These are phyloP conservation scores for Cenococcum geophilum DNA, from an alignment of 495 filamentous ascomycete genomes.

Conservation along the genomic window DNA sequence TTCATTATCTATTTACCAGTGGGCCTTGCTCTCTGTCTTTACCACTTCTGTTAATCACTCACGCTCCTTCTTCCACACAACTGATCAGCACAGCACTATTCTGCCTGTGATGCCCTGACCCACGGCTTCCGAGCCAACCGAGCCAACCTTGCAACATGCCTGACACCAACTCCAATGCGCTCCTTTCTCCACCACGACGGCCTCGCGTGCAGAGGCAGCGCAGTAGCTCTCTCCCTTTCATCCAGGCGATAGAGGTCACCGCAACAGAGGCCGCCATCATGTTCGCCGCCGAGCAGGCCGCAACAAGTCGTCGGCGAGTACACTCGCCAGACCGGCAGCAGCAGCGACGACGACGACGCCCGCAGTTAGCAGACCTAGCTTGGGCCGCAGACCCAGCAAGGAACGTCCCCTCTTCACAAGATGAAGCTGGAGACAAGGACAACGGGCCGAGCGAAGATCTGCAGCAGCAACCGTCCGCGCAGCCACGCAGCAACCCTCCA, in stretches of 20 bases:
- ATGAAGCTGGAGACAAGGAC: neutral
- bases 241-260: neutral
- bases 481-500: neutral
- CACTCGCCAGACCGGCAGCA: neutral
- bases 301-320: neutral
- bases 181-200: neutral
- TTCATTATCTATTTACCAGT: too few relatives aligned
- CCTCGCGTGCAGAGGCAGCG: neutral
- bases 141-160: too few relatives aligned
- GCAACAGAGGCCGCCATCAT: conserved; percentile 6
- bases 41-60: too few relatives aligned
- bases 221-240: neutral
- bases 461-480: neutral
- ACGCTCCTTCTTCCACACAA: too few relatives aligned
- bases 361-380: too few relatives aligned
- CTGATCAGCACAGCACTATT: too few relatives aligned
- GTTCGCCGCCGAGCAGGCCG: conserved; percentile 3
- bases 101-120: too few relatives aligned
- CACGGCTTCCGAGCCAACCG: too few relatives aligned
- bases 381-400: neutral
- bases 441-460: neutral
- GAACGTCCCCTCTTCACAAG: neutral
- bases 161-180: too few relatives aligned
- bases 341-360: too few relatives aligned
- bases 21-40: too few relatives aligned